Evolutionary conservation across 192 early-diverging fungal genomes (phyloP), one percentile per base, ranked within the genome.

Genomic region (Coemansia sp.): DNA sequence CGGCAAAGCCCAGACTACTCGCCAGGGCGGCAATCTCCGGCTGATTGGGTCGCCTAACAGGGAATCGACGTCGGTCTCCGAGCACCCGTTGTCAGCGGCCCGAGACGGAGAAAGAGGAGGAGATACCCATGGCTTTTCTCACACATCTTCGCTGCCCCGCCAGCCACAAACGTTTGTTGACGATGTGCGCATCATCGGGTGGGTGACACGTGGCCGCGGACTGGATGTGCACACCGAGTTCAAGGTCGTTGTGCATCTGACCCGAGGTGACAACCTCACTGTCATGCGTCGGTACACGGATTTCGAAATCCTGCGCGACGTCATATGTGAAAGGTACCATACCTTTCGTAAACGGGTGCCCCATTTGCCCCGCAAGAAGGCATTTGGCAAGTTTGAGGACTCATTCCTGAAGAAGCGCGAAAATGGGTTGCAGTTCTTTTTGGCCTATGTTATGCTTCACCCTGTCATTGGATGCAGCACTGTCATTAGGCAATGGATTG

Each of bases 311-410:
- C 65, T 84, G 22, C 71, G 74, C 3, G 74, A 66, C 8, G 83
- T 76, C 11, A 57, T 84, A 37, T 76, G 74, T 22, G 65, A 71
- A 42, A 20, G 67, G 6, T 84, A 67, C 63, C 67, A 57, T 5
- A 56, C 74, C 7, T 84, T 84, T 25, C 65, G 74, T 7, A 75
- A 78, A 50, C 71, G 83, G 0, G 76, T 84, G 10, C 83, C 83
- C 17, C 43, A 63, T n/a, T 20, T 84, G 46, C 83, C 83, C 17
- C 63, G 50, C 1, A 84, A 84, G 58, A 68, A 75, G 50, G 77
- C 76, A 17, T 79, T 84, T 69, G 81, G 81, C 55, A 84, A 78
- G 74, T 84, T 84, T 45, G 83, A 84, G 19, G 71, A 79, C 44
- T 60, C 45, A 20, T 84, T 84, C 60, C 55, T 84, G 61, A 76